phyloP scores from a whole-genome alignment of 2,329 filamentous ascomycete species.

The Xylariaceae sp. region DNA sequence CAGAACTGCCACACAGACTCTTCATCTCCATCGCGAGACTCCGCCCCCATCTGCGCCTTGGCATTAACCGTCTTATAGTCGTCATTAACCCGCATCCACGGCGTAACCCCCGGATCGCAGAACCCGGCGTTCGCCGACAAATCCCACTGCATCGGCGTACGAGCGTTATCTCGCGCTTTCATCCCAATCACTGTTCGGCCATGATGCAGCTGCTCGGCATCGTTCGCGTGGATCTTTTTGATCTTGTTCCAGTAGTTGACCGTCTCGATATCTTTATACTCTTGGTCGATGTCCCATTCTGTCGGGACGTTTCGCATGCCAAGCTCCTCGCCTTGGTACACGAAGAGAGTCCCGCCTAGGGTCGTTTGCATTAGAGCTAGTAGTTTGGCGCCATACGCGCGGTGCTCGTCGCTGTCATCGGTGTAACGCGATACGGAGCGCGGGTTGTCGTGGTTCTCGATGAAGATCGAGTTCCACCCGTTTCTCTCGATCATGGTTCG shows the following conservation, averaged over 20 bases:
- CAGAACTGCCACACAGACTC: slow-evolving; percentile 54
- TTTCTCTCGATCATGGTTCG: slow-evolving; percentile 45
- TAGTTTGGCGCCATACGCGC: slow-evolving; percentile 52
- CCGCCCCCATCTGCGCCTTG: slow-evolving; percentile 41
- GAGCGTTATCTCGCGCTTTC: slow-evolving; percentile 61
- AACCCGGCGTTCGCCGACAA: slow-evolving; percentile 56
- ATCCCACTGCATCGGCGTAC: slow-evolving; percentile 67
- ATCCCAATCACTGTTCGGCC: slow-evolving; percentile 52
- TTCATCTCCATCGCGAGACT: slow-evolving; percentile 36
- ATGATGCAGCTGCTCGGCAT: slow-evolving; percentile 39
- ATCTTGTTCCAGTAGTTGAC: slow-evolving; percentile 44
- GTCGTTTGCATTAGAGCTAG: slow-evolving; percentile 51
- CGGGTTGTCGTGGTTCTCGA: slow-evolving; percentile 63
- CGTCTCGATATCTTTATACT: slow-evolving; percentile 54
- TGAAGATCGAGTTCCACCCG: slow-evolving; percentile 61
- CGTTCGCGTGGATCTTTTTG: slow-evolving; percentile 34
- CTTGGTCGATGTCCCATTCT: slow-evolving; percentile 50
- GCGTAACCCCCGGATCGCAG: slow-evolving; percentile 44
- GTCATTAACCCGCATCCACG: slow-evolving; percentile 58
- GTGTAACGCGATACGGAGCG: slow-evolving; percentile 54
- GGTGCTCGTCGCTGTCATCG: slow-evolving; percentile 44
- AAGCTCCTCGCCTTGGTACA: slow-evolving; percentile 66
- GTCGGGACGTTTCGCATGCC: slow-evolving; percentile 59
- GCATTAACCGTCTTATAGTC: slow-evolving; percentile 55
- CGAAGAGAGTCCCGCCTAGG: slow-evolving; percentile 57